Evolutionary conservation across 345 rosid species (phyloP).

Genomic region (Citrus mangshanensis): DNA sequence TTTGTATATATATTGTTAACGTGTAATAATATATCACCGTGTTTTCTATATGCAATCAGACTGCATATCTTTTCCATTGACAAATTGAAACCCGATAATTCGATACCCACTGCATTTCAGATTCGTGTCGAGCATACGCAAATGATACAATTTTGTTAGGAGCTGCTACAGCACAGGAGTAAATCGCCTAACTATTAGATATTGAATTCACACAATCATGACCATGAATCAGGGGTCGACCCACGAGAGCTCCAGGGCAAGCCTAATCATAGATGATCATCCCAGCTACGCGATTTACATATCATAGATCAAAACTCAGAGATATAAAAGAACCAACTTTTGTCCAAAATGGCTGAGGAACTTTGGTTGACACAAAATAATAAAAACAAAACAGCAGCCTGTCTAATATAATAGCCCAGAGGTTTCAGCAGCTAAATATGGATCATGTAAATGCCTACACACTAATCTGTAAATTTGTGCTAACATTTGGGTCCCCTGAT

Average conservation of each 20-base stretch:
- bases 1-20: not conserved
- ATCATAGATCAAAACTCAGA: not conserved
- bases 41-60: not conserved
- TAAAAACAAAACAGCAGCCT: too few species aligned
- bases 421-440: not conserved
- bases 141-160: too few species aligned
- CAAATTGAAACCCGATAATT: not conserved
- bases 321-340: not conserved
- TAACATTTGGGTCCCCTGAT: not conserved
- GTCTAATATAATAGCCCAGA: not conserved
- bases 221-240: not conserved
- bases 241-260: not conserved
- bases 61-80: not conserved
- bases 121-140: too few species aligned
- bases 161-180: too few species aligned
- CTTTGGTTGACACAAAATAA: not conserved
- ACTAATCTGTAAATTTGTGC: not conserved
- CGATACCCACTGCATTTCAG: too few species aligned
- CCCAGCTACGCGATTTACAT: not conserved
- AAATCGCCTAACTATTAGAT: too few species aligned
- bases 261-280: not conserved
- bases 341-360: not conserved
- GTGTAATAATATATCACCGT: not conserved
- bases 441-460: not conserved
- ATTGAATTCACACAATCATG: too few species aligned